Evolutionary conservation across 1,284 basidiomycete genomes (phyloP), one percentile per base, ranked within the genome.

Genomic region (Malassezia caprae): DNA sequence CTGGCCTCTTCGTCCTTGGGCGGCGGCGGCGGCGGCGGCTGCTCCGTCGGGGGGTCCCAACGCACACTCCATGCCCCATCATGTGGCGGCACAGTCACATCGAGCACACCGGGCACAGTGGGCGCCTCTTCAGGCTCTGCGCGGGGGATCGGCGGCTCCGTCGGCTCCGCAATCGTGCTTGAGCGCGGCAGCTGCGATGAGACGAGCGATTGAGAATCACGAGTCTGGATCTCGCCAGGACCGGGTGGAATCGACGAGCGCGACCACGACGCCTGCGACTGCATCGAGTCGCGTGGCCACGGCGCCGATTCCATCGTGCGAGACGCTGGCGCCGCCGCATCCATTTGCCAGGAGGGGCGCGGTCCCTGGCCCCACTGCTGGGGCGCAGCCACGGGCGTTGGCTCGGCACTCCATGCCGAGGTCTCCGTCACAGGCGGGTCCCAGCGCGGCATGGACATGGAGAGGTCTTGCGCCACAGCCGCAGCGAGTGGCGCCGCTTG

Each of bases 1-100:
- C 11, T 15, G 4, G 21, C 30, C 27, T 34, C 46, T 5, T 34
- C 21, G 4, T 28, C 32, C 11, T 24, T 28, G 10, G 30, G 21
- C 19, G 30, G 30, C 32, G 34, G 46, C 10, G 46, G 32, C 34
- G 31, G 46, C 19, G 46, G 32, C n/a, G 19, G 19, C 37, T 39
- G 37, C 4, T 30, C 44, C 12, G 26, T n/a, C 26, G 46, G 3
- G 2, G 15, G 32, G 23, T 48, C 46, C 46, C 46, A 48, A 10
- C 46, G 46, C 21, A 48, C 46, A 48, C 46, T 48, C 46, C 46
- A 48, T 13, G 46, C 46, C 13, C 46, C 46, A 32, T 48, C 46
- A 24, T 48, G 46, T 2, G 46, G 46, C 13, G 46, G 46, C 21
- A 48, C 32, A 12, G 19, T 11, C 1, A 48, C 31, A 19, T 21